phyloP scores from a whole-genome alignment of 1,284 basidiomycete species.

The Trametes versicolor region DNA sequence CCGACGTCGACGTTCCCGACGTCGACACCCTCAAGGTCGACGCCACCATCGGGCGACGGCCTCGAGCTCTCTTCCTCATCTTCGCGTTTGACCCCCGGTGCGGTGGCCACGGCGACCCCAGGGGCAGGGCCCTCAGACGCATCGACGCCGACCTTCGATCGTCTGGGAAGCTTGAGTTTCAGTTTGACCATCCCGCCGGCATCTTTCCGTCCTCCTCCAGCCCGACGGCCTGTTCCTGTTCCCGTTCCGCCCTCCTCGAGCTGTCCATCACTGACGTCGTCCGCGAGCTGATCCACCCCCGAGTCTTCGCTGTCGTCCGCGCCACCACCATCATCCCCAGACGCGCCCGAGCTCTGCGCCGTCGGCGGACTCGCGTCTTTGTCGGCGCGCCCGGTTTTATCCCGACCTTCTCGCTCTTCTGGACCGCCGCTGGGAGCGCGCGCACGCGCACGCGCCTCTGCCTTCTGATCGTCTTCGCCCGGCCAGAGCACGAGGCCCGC shows the following conservation, averaged over 20 bases:
- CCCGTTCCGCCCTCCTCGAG: neutral
- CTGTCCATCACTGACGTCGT: constrained; percentile 16
- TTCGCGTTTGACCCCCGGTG: neutral
- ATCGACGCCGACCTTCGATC: constrained; percentile 1
- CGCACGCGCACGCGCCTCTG: constrained; percentile 1
- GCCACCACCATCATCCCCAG: neutral
- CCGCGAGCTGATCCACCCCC: constrained; percentile 17
- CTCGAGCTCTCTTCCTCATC: constrained; percentile 1
- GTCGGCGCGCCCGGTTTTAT: constrained; percentile 4
- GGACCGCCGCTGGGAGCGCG: neutral
- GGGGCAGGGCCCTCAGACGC: neutral
- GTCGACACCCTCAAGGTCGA: too few species aligned
- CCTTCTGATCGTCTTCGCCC: constrained; percentile 16
- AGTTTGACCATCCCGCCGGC: constrained; percentile 3
- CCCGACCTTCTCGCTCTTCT: constrained; percentile 3
- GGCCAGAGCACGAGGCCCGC: constrained; percentile 35
- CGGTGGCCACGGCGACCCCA: neutral
- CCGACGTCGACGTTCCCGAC: neutral
- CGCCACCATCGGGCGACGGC: constrained; percentile 13
- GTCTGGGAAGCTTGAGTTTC: constrained; percentile 12
- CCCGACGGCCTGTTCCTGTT: too few species aligned
- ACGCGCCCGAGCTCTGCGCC: neutral
- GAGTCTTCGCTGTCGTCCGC: constrained; percentile 11
- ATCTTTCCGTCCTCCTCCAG: neutral
- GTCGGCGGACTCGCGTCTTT: constrained; percentile 3